Evolutionary conservation across 805 yeast species (phyloP), one percentile per base, ranked within the genome.

Genomic region (Zygoascus bituminiphila): DNA sequence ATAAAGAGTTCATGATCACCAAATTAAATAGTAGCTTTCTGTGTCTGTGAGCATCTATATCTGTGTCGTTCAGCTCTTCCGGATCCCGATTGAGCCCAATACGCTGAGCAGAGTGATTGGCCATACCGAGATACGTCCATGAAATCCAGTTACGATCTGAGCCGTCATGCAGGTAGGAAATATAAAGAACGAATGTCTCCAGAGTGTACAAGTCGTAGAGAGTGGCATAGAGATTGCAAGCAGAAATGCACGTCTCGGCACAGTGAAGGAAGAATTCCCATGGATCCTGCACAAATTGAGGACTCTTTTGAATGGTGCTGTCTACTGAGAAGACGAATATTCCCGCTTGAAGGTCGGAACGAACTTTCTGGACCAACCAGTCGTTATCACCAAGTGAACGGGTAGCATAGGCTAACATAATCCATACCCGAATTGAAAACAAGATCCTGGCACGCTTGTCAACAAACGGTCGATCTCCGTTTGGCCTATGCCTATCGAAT

Each of bases 111-210:
- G 51, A 42, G 19, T 52, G 31, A 19, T 21, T 29, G 7, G 53
- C 53, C 46, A 50, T 39, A 8, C 53, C 53, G 25, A 50, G 45
- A 8, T 49, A 25, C 6, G 48, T 38, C 53, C 53, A 50, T 22
- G 49, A 33, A 4, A 19, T 21, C 48, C 51, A 49, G 24, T 49
- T 49, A 9, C 51, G 24, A 15, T 49, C 51, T 5, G 49, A 38
- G 15, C 51, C 51, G 36, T 49, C 51, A 29, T 49, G 51, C 21
- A 49, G 24, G 15, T 49, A 49, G 14, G 41, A 22, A 19, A 49
- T 40, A 31, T 49, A 49, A 17, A 49, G 36, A 4, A 49, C 19
- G 5, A 49, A 15, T 14, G 39, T 25, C 10, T 23, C 42, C 2
- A 49, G 42, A n/a, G 45, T 21, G 15, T 49, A 37, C 2, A 49